Evolutionary conservation across 2,329 filamentous ascomycete genomes (phyloP).

Genomic region (Cordyceps javanica): DNA sequence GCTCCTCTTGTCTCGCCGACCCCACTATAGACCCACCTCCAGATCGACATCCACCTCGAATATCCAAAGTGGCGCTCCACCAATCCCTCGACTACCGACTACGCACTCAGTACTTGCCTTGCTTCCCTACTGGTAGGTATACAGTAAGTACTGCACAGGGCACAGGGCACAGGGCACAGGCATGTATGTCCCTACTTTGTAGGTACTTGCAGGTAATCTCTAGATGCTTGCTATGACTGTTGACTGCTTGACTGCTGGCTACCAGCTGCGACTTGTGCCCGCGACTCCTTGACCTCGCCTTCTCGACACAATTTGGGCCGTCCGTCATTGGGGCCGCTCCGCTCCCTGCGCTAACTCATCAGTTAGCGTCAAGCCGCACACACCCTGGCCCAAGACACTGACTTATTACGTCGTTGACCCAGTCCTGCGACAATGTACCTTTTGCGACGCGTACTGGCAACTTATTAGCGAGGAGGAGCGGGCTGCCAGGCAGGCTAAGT

Average conservation of each 20-base stretch:
- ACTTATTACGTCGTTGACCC: slow-evolving; percentile 14
- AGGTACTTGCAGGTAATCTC: no score
- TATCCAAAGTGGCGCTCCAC: neutral
- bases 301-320: neutral
- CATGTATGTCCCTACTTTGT: no score
- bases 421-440: neutral
- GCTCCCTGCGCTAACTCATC: neutral
- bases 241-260: no score
- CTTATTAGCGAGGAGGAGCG: no score
- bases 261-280: neutral
- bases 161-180: no score
- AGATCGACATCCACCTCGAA: slow-evolving; percentile 7
- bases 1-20: neutral
- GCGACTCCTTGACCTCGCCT: neutral
- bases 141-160: no score
- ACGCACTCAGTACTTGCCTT: no score
- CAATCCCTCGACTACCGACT: no score
- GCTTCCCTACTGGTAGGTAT: no score
- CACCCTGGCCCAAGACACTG: slow-evolving; percentile 9
- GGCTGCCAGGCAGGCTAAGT: neutral
- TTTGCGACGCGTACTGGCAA: neutral
- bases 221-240: no score
- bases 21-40: slow-evolving; percentile 6
- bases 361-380: neutral
- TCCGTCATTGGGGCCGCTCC: no score